Base-by-base conservation (phyloP, 371 early-diverging fungal species). In the Homolaphlyctis polyrhiza region DNA sequence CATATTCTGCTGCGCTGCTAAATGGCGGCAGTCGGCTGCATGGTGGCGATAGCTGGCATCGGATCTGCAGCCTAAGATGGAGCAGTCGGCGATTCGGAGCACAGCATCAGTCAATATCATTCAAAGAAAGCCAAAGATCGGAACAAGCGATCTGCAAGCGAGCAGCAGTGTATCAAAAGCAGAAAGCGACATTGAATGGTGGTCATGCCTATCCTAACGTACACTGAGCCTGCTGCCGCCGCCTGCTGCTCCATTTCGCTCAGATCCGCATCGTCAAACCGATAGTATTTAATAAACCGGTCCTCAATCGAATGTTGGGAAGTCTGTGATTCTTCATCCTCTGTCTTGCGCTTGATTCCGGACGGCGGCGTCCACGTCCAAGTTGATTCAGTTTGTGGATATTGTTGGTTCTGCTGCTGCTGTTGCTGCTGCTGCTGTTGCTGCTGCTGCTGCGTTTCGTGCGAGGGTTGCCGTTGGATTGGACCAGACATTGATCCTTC, bases 11-110 rank as follows among this genome's bases (percentile, higher is more conserved):
- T 14, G 57, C 30, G 28, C 65, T 35, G 13, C 51, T 21, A 47
- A 71, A 75, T 2, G 66, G 61, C 2, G 51, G 43, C 6, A 70
- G 67, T 18, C 25, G 32, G 13, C 48, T 27, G 62, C 74, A 74
- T 3, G 60, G 50, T 5, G 64, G 64, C 8, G 74, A 34, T 4
- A 71, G 60, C 1, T 32, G 25, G 55, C 74, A 74, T 27, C n/a
- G 52, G 25, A 51, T 51, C 52, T 8, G 27, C 39, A 39, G 39
- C 39, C 39, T 39, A 18, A 11, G 11, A 18, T 8, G 18, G 11
- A 39, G 39, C 39, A 8, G 39, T 8, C 39, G 39, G 18, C 11
- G 11, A 39, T 39, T 39, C 39, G 39, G 39, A 18, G 8, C 39
- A 39, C 11, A 8, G 39, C 39, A 11, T 39, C 39, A 11, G 39